Percentiles rank a stretch among this genome's conserved stretches.
These are phyloP conservation scores for Nakazawaea laoshanensis DNA, from an alignment of 805 yeast species.

Conservation along the genomic window DNA sequence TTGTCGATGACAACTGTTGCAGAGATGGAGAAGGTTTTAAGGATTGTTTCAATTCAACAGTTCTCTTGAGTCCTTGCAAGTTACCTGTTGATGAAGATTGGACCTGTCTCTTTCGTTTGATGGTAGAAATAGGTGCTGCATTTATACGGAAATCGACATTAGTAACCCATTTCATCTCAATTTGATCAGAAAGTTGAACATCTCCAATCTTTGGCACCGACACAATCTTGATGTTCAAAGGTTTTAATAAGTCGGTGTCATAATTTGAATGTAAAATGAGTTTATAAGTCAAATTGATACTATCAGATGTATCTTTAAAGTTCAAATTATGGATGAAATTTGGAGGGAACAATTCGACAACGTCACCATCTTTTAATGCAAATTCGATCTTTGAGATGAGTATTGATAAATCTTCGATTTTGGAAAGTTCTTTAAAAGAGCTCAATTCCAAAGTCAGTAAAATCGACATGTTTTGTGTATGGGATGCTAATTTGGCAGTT, in stretches of 20 bases:
- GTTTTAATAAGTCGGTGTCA: constrained; percentile 5
- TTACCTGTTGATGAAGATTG: constrained; percentile 10
- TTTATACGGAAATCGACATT: constrained; percentile 21
- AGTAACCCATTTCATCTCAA: constrained; percentile 28
- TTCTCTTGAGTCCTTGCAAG: constrained; percentile 25
- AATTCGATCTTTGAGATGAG: constrained; percentile 5
- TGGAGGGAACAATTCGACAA: constrained; percentile 5
- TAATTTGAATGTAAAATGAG: constrained; percentile 2
- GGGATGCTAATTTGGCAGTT: constrained; percentile 9
- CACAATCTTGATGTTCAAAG: constrained; percentile 7
- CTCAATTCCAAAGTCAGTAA: constrained; percentile 10
- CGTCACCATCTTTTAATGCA: constrained; percentile 10
- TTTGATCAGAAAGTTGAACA: constrained; percentile 12
- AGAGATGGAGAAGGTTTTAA: constrained; percentile 11
- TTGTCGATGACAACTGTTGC: no score
- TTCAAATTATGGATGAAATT: not conserved
- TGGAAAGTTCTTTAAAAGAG: constrained; percentile 7
- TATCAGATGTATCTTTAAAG: constrained; percentile 5
- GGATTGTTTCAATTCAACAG: constrained; percentile 17
- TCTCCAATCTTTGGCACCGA: constrained; percentile 3
- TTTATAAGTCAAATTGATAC: constrained; percentile 6
- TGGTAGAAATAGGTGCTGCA: constrained; percentile 8
- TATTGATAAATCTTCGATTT: constrained; percentile 6
- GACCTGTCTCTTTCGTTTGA: constrained; percentile 1
- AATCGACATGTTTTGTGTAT: constrained; percentile 2